Evolutionary conservation across 352 stramenopile genomes (phyloP).

Genomic region (Globisporangium acanthophoron): DNA sequence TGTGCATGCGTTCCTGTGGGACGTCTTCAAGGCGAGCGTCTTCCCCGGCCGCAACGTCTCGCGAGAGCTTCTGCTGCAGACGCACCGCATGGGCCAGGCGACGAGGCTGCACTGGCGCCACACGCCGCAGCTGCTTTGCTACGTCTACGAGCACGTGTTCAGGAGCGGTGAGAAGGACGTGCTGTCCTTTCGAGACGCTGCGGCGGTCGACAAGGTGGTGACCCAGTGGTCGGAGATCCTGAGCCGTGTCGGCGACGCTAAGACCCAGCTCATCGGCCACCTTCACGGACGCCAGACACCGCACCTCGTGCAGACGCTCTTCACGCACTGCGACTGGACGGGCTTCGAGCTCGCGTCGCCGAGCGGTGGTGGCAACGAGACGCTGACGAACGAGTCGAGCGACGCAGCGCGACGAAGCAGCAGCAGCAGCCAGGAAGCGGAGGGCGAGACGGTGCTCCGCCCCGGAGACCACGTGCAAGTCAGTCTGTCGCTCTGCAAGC

Average conservation of each 20-base stretch:
- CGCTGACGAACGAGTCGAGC: not conserved
- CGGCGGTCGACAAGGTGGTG: slow-evolving; percentile 43
- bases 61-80: slow-evolving; percentile 37
- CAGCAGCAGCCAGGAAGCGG: not conserved
- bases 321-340: slow-evolving; percentile 63
- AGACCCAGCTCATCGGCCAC: slow-evolving; percentile 50
- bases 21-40: slow-evolving; percentile 39
- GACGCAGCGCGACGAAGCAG: not conserved
- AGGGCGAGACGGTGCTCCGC: slow-evolving; percentile 16
- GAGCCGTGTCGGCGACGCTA: slow-evolving; percentile 42
- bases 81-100: slow-evolving; percentile 35
- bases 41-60: slow-evolving; percentile 25
- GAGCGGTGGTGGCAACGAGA: not conserved
- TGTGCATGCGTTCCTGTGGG: slow-evolving; percentile 45
- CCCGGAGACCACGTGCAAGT: slow-evolving; percentile 29
- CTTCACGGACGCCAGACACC: slow-evolving; percentile 58
- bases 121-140: slow-evolving; percentile 59
- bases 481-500: slow-evolving; percentile 26
- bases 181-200: slow-evolving; percentile 37
- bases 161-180: slow-evolving; percentile 43
- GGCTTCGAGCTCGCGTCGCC: slow-evolving; percentile 39
- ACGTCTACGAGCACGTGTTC: slow-evolving; percentile 51
- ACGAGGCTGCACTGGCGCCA: slow-evolving; percentile 56
- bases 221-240: slow-evolving; percentile 51
- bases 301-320: slow-evolving; percentile 43